A percentile compares a stretch with the other conserved stretches of the same genome.
Evolutionary conservation across 208 protist genomes (phyloP).

Genomic region (Leishmania tarentolae): DNA sequence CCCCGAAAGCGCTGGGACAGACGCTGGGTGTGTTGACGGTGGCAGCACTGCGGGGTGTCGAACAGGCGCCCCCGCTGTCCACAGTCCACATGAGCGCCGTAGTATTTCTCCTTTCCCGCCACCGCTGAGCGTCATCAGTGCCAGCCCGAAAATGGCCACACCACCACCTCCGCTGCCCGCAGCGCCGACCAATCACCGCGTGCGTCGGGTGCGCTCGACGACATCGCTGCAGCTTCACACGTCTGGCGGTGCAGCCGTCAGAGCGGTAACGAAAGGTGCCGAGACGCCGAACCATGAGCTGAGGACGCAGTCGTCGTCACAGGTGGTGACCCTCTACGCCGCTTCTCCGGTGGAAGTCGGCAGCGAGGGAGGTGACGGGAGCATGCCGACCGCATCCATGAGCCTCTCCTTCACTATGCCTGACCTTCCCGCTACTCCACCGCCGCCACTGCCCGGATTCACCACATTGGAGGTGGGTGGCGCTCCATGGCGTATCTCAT

Average conservation of each 20-base stretch:
- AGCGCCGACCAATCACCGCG: conserved; percentile 20
- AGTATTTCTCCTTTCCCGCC: conserved; percentile 12
- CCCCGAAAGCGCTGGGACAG: neutral
- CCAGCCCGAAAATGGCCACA: neutral
- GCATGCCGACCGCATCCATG: neutral
- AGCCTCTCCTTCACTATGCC: conserved; percentile 30
- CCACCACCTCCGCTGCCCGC: conserved; percentile 19
- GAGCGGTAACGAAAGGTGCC: neutral
- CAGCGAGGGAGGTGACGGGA: neutral
- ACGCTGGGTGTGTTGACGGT: neutral
- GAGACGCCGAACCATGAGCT: neutral
- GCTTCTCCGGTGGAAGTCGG: neutral
- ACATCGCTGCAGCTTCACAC: conserved; percentile 5
- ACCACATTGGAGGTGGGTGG: conserved; percentile 1
- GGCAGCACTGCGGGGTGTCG: neutral
- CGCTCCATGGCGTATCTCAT: neutral
- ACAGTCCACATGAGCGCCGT: neutral
- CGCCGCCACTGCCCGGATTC: neutral
- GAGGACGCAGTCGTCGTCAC: conserved; percentile 1
- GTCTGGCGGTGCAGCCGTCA: neutral
- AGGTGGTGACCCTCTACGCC: neutral
- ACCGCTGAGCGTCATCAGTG: neutral
- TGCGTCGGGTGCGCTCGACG: conserved; percentile 8
- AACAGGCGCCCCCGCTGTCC: neutral
- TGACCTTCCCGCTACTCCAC: conserved; percentile 21